phyloP scores from a whole-genome alignment of 78 protist genomes.

The Polysphondylium violaceum region DNA sequence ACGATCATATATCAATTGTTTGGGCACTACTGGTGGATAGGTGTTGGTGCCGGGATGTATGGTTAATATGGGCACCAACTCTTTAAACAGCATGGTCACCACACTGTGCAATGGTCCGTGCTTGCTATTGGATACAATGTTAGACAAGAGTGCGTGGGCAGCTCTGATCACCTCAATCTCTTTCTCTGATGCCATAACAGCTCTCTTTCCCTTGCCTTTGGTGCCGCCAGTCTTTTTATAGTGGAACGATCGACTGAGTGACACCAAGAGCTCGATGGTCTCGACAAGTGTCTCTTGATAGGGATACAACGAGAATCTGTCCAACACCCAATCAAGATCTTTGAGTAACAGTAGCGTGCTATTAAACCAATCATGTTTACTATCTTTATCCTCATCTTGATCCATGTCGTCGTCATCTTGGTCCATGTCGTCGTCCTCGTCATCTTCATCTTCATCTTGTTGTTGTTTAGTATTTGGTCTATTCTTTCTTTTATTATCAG shows the following conservation, averaged over 20 bases:
- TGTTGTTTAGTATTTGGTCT: neutral
- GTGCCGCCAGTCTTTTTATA: conserved; percentile 4
- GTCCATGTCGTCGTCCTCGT: neutral
- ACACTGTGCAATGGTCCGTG: conserved; percentile 12
- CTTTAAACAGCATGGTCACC: conserved; percentile 28
- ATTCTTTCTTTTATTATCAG: neutral
- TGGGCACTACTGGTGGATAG: conserved; percentile 7
- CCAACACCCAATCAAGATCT: conserved; percentile 2
- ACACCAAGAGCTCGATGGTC: conserved; percentile 29
- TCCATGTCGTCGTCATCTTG: neutral
- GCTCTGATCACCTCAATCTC: conserved; percentile 8
- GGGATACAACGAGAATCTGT: conserved; percentile 21
- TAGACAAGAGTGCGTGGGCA: neutral
- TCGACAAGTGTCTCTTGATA: conserved; percentile 15
- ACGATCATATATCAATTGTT: conserved; percentile 27
- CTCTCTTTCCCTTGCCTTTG: conserved; percentile 2
- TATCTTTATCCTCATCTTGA: neutral
- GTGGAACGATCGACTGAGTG: neutral
- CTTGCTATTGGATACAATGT: neutral
- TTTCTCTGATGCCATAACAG: neutral
- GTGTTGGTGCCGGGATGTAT: neutral
- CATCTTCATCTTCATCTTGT: neutral
- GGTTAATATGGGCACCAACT: conserved; percentile 19
- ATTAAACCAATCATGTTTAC: neutral
- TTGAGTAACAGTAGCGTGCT: neutral